These are phyloP conservation scores for Colletotrichum orchidophilum DNA, from an alignment of 2,329 filamentous ascomycete species.

Conservation along the genomic window DNA sequence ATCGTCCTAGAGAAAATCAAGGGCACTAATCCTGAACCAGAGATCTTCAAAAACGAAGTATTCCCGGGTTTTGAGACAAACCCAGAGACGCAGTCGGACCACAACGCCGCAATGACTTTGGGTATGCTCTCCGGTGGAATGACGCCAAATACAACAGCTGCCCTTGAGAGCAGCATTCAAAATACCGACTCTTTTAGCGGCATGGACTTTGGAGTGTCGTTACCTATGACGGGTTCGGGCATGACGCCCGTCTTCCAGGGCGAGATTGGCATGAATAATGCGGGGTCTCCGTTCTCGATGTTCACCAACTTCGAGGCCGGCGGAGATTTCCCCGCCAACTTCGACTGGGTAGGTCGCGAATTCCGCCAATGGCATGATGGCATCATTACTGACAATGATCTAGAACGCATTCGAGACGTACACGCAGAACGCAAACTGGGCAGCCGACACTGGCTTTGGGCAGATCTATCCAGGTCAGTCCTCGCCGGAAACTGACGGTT, in stretches of 20 bases:
- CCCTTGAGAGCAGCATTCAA: constrained; percentile 43
- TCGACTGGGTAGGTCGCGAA: constrained; percentile 64
- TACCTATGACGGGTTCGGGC: constrained; percentile 41
- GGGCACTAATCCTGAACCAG: constrained; percentile 47
- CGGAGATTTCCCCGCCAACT: constrained; percentile 57
- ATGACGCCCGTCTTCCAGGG: constrained; percentile 49
- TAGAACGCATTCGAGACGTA: constrained; percentile 67
- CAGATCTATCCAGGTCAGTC: constrained; percentile 45
- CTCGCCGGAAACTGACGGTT: constrained; percentile 22
- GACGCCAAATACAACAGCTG: constrained; percentile 42
- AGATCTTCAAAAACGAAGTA: constrained; percentile 35
- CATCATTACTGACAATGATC: constrained; percentile 26
- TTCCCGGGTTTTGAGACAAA: constrained; percentile 39
- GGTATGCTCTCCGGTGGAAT: constrained; percentile 53
- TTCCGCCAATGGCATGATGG: not conserved
- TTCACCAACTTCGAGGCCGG: constrained; percentile 52
- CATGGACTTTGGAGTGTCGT: constrained; percentile 53
- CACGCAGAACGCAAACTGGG: constrained; percentile 64
- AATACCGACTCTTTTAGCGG: constrained; percentile 54
- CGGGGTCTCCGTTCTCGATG: constrained; percentile 62
- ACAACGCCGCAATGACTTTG: constrained; percentile 52
- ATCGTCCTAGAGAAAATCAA: constrained; percentile 86
- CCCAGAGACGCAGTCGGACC: constrained; percentile 45
- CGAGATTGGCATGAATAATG: constrained; percentile 46
- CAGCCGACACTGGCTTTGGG: constrained; percentile 60